Percentiles rank a stretch among this genome's conserved stretches.
Evolutionary conservation across 352 stramenopile genomes (phyloP).

Genomic region (Plasmopara muralis): DNA sequence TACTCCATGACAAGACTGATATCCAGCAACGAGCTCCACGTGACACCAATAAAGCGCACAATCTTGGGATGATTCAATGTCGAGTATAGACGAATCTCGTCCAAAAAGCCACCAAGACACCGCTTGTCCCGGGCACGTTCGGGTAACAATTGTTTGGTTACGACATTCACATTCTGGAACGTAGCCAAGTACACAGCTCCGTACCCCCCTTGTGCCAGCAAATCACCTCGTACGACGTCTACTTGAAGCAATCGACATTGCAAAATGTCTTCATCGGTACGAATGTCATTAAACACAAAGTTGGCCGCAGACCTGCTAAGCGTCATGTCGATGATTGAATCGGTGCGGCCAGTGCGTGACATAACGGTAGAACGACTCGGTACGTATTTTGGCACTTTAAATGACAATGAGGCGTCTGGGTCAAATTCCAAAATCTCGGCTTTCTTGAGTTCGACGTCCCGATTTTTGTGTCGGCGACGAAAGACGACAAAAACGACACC

Average conservation of each 20-base stretch:
- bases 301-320: slow-evolving; percentile 14
- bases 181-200: slow-evolving; percentile 50
- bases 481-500: slow-evolving; percentile 28
- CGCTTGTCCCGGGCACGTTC: slow-evolving; percentile 28
- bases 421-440: slow-evolving; percentile 23
- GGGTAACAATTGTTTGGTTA: slow-evolving; percentile 42
- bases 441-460: slow-evolving; percentile 24
- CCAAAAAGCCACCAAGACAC: slow-evolving; percentile 28
- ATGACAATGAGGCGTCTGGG: slow-evolving; percentile 14
- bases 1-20: slow-evolving; percentile 48
- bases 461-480: slow-evolving; percentile 16
- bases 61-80: slow-evolving; percentile 42
- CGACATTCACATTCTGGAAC: slow-evolving; percentile 35
- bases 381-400: slow-evolving; percentile 28
- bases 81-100: slow-evolving; percentile 39
- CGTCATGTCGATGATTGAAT: slow-evolving; percentile 15
- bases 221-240: slow-evolving; percentile 35
- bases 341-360: slow-evolving; percentile 20
- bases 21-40: slow-evolving; percentile 48
- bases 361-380: slow-evolving; percentile 15
- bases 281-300: slow-evolving; percentile 52
- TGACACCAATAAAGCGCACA: slow-evolving; percentile 42
- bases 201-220: slow-evolving; percentile 51
- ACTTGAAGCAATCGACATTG: slow-evolving; percentile 40
- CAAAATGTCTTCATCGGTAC: slow-evolving; percentile 52